Conservation (phyloP, 352 stramenopile species). For the Pythium biforme region DNA sequence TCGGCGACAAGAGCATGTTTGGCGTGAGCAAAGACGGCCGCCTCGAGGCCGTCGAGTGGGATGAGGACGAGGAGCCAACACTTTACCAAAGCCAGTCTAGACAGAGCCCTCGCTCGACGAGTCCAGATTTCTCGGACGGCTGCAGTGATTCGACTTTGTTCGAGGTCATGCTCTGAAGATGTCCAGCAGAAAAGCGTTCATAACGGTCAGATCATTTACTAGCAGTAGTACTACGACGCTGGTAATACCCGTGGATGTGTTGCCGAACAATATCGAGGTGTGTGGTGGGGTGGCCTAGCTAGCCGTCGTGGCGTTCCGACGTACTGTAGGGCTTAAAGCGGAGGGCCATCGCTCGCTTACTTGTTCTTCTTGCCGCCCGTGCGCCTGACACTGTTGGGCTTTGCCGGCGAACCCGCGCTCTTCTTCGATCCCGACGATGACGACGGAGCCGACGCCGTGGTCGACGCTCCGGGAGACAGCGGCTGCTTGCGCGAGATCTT, state of each 20-base stretch:
- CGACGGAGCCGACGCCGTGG: background rate
- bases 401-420: background rate
- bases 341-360: constrained; percentile 2
- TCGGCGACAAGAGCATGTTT: constrained; percentile 42
- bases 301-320: too few relatives aligned
- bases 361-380: constrained; percentile 27
- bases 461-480: constrained; percentile 17
- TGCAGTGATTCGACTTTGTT: background rate
- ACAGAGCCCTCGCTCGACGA: background rate
- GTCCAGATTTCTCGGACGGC: too few relatives aligned
- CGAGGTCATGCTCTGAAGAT: background rate
- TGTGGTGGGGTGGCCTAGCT: too few relatives aligned
- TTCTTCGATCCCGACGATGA: constrained; percentile 8
- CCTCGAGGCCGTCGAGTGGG: constrained; percentile 9
- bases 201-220: too few relatives aligned
- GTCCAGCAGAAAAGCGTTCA: too few relatives aligned
- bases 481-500: constrained; percentile 39
- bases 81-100: background rate
- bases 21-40: constrained; percentile 15
- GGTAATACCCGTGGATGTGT: too few relatives aligned
- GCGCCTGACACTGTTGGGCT: constrained; percentile 18
- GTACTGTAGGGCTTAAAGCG: too few relatives aligned
- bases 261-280: too few relatives aligned
- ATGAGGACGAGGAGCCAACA: background rate
- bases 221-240: too few relatives aligned